Evolutionary conservation across 345 rosid genomes (phyloP), one percentile per base, ranked within the genome.

Genomic region (Mercurialis annua): DNA sequence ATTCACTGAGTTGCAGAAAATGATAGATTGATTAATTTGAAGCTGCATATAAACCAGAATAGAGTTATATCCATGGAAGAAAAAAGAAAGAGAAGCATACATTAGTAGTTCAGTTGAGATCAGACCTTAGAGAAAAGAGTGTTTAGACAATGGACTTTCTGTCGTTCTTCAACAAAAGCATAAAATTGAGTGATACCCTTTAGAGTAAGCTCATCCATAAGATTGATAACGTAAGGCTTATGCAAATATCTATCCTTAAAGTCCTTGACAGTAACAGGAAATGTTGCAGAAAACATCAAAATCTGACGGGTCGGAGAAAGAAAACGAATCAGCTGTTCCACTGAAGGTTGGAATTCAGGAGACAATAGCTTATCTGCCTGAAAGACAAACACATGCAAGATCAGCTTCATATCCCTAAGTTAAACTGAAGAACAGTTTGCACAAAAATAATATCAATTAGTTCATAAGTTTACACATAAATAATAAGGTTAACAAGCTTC

Each of bases 91-190:
- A 15, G 8, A 62, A 59, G 31, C 14, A 27, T 53, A 50, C 20
- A 31, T 23, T 33, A 42, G 6, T 30, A 66, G 56, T 54, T 61
- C 62, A 61, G 60, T 11, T 56, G 56, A 59, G 57, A 64, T 60
- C 84, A 70, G 64, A 95, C 99, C 99, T 95, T 95, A 4, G 98
- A 90, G 87, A 95, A 95, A 61, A 95, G 97, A 8, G 99, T 95
- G 87, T 92, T 92, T 36, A 95, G 89, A 79, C 99, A 95, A 82
- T 95, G 99, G 66, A 95, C 98, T 86, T 95, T 95, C 90, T 95
- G 99, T 48, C 99, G 87, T 81, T 95, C 99, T 81, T 95, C 99
- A 75, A 95, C 99, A 83, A 92, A 95, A 65, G 99, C 99, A 81
- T 95, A 95, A 65, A 8, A 95, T 71, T 95, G 99, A 0, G 98